Conservation (phyloP, 2,329 filamentous ascomycete genomes). For the Diaporthe sp. region DNA sequence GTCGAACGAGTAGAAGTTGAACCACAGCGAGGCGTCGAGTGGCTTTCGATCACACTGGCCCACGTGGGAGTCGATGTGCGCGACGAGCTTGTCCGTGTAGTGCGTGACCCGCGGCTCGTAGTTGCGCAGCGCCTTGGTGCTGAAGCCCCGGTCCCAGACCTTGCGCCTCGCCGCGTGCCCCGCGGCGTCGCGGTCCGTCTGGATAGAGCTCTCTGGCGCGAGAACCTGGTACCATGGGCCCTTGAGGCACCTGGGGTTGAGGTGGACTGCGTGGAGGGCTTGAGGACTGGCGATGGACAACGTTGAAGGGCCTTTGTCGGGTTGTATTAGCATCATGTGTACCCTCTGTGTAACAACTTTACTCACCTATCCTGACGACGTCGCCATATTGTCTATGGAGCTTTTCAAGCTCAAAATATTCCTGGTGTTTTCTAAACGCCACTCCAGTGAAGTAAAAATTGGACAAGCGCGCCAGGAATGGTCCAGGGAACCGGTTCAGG, state of each 20-base stretch:
- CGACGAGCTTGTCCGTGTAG: constrained; percentile 44
- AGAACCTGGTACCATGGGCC: constrained; percentile 23
- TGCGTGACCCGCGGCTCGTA: constrained; percentile 47
- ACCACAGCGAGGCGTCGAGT: constrained; percentile 49
- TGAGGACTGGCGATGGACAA: constrained; percentile 30
- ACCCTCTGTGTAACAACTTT: not conserved
- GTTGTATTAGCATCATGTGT: not conserved
- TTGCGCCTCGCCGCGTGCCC: constrained; percentile 21
- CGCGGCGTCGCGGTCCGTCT: not conserved
- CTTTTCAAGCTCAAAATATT: constrained; percentile 23
- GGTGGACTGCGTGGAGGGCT: constrained; percentile 25
- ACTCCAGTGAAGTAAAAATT: constrained; percentile 21
- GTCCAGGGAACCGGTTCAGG: constrained; percentile 32
- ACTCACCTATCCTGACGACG: constrained; percentile 33
- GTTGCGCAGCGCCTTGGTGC: constrained; percentile 40
- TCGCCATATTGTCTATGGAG: constrained; percentile 30
- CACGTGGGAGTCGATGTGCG: constrained; percentile 42
- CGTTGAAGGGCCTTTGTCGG: constrained; percentile 11
- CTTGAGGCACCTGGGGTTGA: constrained; percentile 24
- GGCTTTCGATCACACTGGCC: constrained; percentile 34
- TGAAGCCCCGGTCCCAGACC: constrained; percentile 35
- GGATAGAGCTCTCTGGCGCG: constrained; percentile 23
- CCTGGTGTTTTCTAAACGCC: not conserved
- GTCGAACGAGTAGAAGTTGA: constrained; percentile 48
- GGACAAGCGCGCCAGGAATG: constrained; percentile 32